phyloP scores from a whole-genome alignment of 805 yeast species.

The Osmozyma mogii region DNA sequence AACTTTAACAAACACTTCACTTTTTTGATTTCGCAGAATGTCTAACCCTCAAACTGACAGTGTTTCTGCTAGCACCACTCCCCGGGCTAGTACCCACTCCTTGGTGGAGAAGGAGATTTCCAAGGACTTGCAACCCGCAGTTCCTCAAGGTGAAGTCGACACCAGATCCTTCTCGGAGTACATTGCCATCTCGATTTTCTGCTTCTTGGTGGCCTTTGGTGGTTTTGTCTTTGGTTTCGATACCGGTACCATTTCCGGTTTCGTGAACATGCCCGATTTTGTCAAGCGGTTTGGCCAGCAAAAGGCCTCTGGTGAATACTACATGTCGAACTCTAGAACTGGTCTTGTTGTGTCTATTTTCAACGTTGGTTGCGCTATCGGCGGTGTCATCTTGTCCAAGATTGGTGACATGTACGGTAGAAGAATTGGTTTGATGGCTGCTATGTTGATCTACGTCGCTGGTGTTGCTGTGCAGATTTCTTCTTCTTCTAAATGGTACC shows the following conservation, averaged over 20 bases:
- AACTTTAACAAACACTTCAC: too few species aligned
- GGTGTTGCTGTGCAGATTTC: constrained; percentile 58
- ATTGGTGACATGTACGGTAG: constrained; percentile 56
- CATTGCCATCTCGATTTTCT: constrained; percentile 31
- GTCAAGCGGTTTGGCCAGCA: constrained; percentile 43
- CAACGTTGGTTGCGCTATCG: constrained; percentile 67
- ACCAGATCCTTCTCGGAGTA: constrained; percentile 22
- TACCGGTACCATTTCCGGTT: constrained; percentile 72
- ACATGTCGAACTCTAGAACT: constrained; percentile 38
- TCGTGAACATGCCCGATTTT: constrained; percentile 57
- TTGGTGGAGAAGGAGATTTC: too few species aligned
- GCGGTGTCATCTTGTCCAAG: constrained; percentile 54
- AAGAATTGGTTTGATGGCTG: constrained; percentile 45
- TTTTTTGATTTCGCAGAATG: too few species aligned
- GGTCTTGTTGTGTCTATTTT: constrained; percentile 51
- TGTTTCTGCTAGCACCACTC: too few species aligned
- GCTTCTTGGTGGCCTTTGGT: constrained; percentile 63
- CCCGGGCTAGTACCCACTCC: too few species aligned
- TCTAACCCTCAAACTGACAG: too few species aligned
- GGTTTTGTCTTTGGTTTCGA: constrained; percentile 76
- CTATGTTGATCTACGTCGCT: constrained; percentile 49
- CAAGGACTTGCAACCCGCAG: too few species aligned
- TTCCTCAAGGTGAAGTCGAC: too few species aligned
- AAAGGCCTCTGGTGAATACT: constrained; percentile 30
- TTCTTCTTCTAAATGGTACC: constrained; percentile 51